Base-by-base conservation (phyloP, 2,329 filamentous ascomycete genomes). In the Ilyonectria destructans region DNA sequence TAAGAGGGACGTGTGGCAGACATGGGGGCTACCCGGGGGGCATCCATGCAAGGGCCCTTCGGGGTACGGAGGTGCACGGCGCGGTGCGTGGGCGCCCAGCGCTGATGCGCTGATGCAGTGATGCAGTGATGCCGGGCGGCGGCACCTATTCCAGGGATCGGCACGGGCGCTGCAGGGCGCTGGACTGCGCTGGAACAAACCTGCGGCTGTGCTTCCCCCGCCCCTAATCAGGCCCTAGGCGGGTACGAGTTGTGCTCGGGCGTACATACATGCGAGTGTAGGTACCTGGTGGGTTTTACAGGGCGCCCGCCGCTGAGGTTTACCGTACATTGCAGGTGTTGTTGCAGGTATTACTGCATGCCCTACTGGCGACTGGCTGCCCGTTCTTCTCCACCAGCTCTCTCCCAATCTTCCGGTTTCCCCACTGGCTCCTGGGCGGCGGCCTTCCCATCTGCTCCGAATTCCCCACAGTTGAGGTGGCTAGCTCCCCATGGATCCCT, bases 1-100 rank as follows among this genome's bases (percentile, higher is more conserved):
- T 48, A 45, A 40, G 64, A 58, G 64, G 58, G 64, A 67, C 64
- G 64, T 67, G 64, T 67, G 64, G 64, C 64, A 62, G 52, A 49
- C 54, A 58, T 51, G 63, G 63, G 64, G 58, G 35, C 33, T 23
- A 26, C 52, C 57, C 26, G 26, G 63, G 63, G 63, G 63, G 21
- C 51, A 61, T 59, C 64, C 64, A 67, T 67, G 64, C 58, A 62
- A 67, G 64, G 58, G 46, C 64, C 51, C 35, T 67, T 54, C 46
- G 31, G 60, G 54, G 45, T 21, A 33, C 33, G 48, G 54, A 35
- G 60, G 52, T 40, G 58, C 54, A 26, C 60, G 60, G 31, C 40
- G 60, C 40, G 52, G 60, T 56, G 46, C 15, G n/a, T 43, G n/a
- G 40, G 40, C 40, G 6, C 40, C 8, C 15, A 52, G 52, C 52